Evolutionary conservation across 106 monocot genomes (phyloP).

Genomic region (Dioscorea alata): DNA sequence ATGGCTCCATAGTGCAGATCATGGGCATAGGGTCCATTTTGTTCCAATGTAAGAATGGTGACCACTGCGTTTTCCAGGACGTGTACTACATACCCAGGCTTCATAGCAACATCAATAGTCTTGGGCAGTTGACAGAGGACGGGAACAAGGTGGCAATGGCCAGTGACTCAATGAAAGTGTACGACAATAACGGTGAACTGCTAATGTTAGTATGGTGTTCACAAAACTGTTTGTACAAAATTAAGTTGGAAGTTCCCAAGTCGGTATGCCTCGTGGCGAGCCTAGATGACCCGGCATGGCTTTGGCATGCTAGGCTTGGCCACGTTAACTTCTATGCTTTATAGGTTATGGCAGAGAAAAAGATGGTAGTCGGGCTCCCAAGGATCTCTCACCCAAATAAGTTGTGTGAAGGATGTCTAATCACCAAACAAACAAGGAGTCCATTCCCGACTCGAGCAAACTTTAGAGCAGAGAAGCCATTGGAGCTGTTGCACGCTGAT

Average conservation of each 20-base stretch:
- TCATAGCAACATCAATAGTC: conserved; percentile 2
- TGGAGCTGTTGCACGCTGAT: conserved; percentile 1
- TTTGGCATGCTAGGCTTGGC: conserved; percentile 8
- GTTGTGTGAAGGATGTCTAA: conserved; percentile 5
- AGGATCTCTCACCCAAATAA: background rate
- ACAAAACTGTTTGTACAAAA: conserved; percentile 1
- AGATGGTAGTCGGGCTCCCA: conserved; percentile 2
- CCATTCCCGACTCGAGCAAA: conserved; percentile 3
- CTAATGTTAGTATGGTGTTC: conserved; percentile 1
- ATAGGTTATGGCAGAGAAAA: background rate
- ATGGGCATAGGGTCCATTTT: conserved; percentile 6
- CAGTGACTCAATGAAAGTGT: background rate
- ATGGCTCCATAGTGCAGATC: no score
- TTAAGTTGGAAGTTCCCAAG: conserved; percentile 1
- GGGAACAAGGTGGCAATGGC: background rate
- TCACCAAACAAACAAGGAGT: conserved; percentile 1
- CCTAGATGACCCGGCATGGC: no score
- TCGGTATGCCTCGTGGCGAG: background rate
- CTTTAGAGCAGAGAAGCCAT: conserved; percentile 4
- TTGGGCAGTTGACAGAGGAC: background rate
- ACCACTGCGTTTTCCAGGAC: background rate
- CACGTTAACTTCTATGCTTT: conserved; percentile 4
- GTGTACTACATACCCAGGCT: conserved; percentile 9
- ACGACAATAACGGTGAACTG: background rate
- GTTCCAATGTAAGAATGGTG: conserved; percentile 1